Conservation (phyloP, 345 rosid species). For the Barbarea vulgaris region DNA sequence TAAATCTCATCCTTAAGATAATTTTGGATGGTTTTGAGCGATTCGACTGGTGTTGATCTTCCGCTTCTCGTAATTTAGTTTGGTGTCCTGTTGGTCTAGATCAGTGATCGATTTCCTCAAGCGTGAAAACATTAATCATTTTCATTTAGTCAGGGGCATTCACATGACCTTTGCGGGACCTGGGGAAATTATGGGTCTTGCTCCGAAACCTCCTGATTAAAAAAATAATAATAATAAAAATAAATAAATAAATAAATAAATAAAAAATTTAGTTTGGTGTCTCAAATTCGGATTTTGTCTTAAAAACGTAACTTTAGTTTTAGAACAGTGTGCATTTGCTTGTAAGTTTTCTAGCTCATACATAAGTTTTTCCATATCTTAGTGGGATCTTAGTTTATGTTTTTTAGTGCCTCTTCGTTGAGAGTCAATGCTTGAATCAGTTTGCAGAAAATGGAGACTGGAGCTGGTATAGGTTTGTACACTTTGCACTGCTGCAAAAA, state of each 20-base stretch:
- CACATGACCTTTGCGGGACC: too few relatives aligned
- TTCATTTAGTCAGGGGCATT: too few relatives aligned
- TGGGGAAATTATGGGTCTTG: too few relatives aligned
- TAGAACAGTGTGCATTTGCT: not conserved
- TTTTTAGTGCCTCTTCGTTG: not conserved
- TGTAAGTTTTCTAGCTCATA: not conserved
- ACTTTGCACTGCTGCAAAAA: constrained; percentile 96
- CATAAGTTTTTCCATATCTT: not conserved
- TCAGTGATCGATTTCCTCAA: too few relatives aligned
- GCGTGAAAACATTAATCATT: too few relatives aligned
- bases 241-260: too few relatives aligned
- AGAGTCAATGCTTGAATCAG: constrained; percentile 18
- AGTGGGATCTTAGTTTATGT: not conserved
- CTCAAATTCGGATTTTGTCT: not conserved
- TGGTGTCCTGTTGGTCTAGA: too few relatives aligned
- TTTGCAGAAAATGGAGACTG: constrained; percentile 74
- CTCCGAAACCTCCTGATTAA: too few relatives aligned
- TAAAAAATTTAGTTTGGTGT: too few relatives aligned
- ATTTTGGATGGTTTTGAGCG: constrained; percentile 1
- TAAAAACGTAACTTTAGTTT: not conserved
- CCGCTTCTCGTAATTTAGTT: not conserved
- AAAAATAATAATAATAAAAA: too few relatives aligned
- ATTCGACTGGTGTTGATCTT: constrained; percentile 5
- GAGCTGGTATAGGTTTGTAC: constrained; percentile 67
- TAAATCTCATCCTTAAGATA: not conserved